Conservation (phyloP, 768 basidiomycete genomes). For the Dentipellis fragilis region DNA sequence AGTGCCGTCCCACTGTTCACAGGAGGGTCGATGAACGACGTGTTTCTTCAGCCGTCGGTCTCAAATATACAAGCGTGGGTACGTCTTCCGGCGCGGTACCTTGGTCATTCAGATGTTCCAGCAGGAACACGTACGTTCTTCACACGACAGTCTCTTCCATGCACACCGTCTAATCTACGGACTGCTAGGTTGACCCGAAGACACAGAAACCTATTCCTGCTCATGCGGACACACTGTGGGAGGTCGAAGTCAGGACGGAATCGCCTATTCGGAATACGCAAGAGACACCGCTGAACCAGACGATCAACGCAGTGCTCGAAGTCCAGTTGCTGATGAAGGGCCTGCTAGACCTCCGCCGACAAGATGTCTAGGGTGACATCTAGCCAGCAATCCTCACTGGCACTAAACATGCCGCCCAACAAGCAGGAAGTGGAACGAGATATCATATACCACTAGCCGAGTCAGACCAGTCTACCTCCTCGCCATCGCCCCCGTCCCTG, state of each 20-base stretch:
- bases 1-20: conserved; percentile 14
- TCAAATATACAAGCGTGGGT: conserved; percentile 77
- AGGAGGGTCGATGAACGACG: not conserved
- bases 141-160: not conserved
- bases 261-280: conserved; percentile 69
- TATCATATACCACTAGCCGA: conserved; percentile 14
- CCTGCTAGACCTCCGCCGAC: conserved; percentile 63
- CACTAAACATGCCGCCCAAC: no score
- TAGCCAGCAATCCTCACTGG: not conserved
- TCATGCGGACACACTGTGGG: conserved; percentile 76
- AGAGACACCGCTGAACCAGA: conserved; percentile 59
- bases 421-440: not conserved
- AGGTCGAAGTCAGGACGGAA: conserved; percentile 82
- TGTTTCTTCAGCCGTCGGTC: conserved; percentile 41
- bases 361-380: conserved; percentile 40
- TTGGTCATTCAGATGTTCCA: conserved; percentile 78
- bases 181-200: conserved; percentile 57
- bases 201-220: conserved; percentile 69
- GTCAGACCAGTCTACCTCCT: conserved; percentile 45
- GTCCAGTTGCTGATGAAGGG: conserved; percentile 82
- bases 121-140: conserved; percentile 57
- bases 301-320: conserved; percentile 68
- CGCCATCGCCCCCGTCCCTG: conserved; percentile 25
- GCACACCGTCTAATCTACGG: not conserved
- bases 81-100: conserved; percentile 59